Evolutionary conservation across 2,329 filamentous ascomycete species (phyloP), one percentile per base, ranked within the genome.

Genomic region (Aspergillus pseudotamarii): DNA sequence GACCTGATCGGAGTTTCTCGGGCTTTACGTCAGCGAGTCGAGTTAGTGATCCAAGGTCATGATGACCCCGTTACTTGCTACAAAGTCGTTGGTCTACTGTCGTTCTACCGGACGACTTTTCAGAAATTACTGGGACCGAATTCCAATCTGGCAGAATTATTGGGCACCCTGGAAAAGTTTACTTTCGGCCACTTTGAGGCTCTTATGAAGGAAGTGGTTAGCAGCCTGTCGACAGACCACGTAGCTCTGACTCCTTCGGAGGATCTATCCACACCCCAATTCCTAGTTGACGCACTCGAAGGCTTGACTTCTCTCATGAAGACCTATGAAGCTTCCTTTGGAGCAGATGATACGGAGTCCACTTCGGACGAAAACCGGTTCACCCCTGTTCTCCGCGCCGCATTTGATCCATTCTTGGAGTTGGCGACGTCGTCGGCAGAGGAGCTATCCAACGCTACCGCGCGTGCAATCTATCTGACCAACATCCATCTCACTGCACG

Each of bases 41-140:
- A 97, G 76, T 91, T 98, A 71, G 91, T 96, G 23, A 90, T 98
- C 19, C 93, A 96, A 71, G 91, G 91, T 64, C 94, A 97, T 75
- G 94, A 97, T 70, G 94, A 98, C 63, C 90, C 90, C 0, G 92
- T 96, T 23, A 82, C 93, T 56, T 90, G 93, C 38, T 99, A 97
- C 81, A 95, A 93, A 75, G 88, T 98, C 46, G 89, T 92, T 12
- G 97, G 96, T 70, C 83, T 99, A 1, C 84, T 98, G 48, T 89
- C 88, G 46, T 99, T 99, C 79, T 99, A 99, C 79, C 89, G 88
- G 34, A 84, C 88, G 65, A 97, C 94, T 1, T 97, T 98, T 75
- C 81, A 88, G 19, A 94, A 91, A 69, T 83, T 98, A 0, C 82
- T 98, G 0, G 90, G 91, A 2, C 71, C 83, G 2, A 83, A 89